phyloP scores from a whole-genome alignment of 306 rosid species.

The Lathyrus sativus region DNA sequence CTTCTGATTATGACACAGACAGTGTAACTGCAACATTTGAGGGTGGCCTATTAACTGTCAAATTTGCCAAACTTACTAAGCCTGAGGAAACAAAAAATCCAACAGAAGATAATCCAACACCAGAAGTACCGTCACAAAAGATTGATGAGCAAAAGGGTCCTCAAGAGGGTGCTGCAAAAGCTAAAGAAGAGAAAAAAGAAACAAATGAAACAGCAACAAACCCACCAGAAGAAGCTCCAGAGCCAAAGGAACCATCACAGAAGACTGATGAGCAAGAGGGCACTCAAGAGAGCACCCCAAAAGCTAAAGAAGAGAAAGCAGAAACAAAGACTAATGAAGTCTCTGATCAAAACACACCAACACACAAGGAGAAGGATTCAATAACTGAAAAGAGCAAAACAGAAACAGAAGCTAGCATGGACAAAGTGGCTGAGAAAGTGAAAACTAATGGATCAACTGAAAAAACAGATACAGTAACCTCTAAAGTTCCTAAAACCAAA shows the following conservation, averaged over 20 bases:
- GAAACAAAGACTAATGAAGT: slow-evolving; percentile 24
- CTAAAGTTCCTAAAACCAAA: slow-evolving; percentile 24
- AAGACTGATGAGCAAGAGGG: slow-evolving; percentile 27
- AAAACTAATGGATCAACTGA: slow-evolving; percentile 29
- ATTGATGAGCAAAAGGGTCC: slow-evolving; percentile 24
- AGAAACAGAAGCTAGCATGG: slow-evolving; percentile 26
- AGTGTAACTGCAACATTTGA: slow-evolving; percentile 58
- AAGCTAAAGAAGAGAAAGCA: slow-evolving; percentile 28
- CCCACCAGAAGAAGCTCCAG: slow-evolving; percentile 12
- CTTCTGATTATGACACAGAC: slow-evolving; percentile 44
- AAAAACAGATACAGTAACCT: slow-evolving; percentile 21
- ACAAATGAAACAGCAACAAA: not conserved
- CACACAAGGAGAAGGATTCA: slow-evolving; percentile 38
- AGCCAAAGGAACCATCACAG: slow-evolving; percentile 24
- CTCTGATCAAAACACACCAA: slow-evolving; percentile 21
- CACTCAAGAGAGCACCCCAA: slow-evolving; percentile 16
- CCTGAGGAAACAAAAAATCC: slow-evolving; percentile 32
- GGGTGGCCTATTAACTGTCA: slow-evolving; percentile 43
- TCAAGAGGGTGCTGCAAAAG: slow-evolving; percentile 24
- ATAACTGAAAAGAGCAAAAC: slow-evolving; percentile 24
- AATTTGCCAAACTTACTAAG: slow-evolving; percentile 36
- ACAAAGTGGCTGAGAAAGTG: slow-evolving; percentile 8
- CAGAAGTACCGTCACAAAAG: slow-evolving; percentile 30
- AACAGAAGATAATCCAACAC: not conserved
- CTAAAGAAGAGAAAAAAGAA: slow-evolving; percentile 24